Base-by-base conservation (phyloP, 768 basidiomycete species). In the Lentinula edodes region DNA sequence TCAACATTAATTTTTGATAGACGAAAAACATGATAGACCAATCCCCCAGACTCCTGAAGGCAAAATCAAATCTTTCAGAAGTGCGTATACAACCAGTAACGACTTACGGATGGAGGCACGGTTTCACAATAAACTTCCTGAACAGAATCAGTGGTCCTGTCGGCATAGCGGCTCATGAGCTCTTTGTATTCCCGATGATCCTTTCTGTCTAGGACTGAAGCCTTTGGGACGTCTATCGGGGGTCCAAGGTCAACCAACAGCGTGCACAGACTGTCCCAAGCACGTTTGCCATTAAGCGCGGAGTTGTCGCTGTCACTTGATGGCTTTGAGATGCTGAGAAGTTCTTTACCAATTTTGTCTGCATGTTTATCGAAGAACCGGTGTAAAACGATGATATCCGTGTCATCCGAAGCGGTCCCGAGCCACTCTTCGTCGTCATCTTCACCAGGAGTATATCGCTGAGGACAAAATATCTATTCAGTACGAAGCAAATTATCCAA, bases 281-380 rank as follows among this genome's bases (percentile, higher is more conserved):
- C 85, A n/a, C 83, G 83, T 72, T 91, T 93, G 4, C 90, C 90
- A 20, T 78, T 83, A 61, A 83, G 68, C 6, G 81, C 83, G 32
- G 83, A 76, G 2, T 78, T 76, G 28, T 75, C 85, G 20, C 79
- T 85, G 46, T 89, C 87, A 3, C 75, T 67, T 7, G 83, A 76
- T 1, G 84, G 79, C 64, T 84, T 87, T 15, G 85, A 81, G 10
- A 86, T 78, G 67, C 90, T 91, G 13, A 94, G 81, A 5, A 94
- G 76, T 66, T 93, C 91, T 70, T 92, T 91, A 35, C 93, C 92
- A 58, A 94, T 88, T 69, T 91, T 91, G 71, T 93, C 91, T 2
- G 89, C 88, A 66, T 93, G 89, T 62, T 87, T 90, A 66, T 90
- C 84, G 67, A 93, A 87, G 75, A 91, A 93, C 9, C 92, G 85